A percentile compares a stretch with the other conserved stretches of the same genome.
phyloP scores from a whole-genome alignment of 768 basidiomycete genomes.

The Mycena vulgaris region DNA sequence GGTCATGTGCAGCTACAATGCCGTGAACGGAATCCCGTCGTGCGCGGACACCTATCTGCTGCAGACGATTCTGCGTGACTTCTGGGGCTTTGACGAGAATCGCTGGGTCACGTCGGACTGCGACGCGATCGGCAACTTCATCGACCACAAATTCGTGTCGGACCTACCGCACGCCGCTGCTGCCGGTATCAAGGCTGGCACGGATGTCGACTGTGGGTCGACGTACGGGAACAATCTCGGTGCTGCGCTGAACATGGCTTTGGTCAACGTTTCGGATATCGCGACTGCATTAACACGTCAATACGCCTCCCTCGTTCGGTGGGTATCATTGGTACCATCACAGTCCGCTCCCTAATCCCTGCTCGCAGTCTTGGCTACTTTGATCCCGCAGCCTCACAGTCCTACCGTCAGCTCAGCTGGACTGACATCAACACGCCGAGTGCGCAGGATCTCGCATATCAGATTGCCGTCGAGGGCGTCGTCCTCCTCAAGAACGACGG shows the following conservation, averaged over 20 bases:
- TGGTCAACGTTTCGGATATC: conserved; percentile 63
- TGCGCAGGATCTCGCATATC: conserved; percentile 65
- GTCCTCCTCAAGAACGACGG: conserved; percentile 78
- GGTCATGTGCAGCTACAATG: conserved; percentile 78
- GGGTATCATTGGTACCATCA: conserved; percentile 23
- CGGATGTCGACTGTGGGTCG: conserved; percentile 70
- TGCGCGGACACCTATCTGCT: conserved; percentile 70
- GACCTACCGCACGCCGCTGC: conserved; percentile 65
- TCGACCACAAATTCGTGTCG: conserved; percentile 63
- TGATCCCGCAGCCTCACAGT: conserved; percentile 64
- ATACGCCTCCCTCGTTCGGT: conserved; percentile 71
- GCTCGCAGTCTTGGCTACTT: conserved; percentile 68
- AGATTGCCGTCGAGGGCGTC: conserved; percentile 68
- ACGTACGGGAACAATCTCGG: conserved; percentile 63
- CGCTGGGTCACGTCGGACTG: conserved; percentile 73
- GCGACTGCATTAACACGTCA: conserved; percentile 60
- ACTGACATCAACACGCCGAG: conserved; percentile 62
- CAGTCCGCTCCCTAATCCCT: conserved; percentile 1
- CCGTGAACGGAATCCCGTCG: conserved; percentile 71
- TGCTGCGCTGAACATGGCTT: conserved; percentile 62
- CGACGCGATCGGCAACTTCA: conserved; percentile 66
- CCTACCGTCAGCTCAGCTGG: conserved; percentile 66
- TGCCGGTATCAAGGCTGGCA: conserved; percentile 65
- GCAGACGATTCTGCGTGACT: conserved; percentile 65
- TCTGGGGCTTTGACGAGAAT: conserved; percentile 66